Evolutionary conservation across 2,329 filamentous ascomycete species (phyloP), one percentile per base, ranked within the genome.

Genomic region (Metarhizium brunneum): DNA sequence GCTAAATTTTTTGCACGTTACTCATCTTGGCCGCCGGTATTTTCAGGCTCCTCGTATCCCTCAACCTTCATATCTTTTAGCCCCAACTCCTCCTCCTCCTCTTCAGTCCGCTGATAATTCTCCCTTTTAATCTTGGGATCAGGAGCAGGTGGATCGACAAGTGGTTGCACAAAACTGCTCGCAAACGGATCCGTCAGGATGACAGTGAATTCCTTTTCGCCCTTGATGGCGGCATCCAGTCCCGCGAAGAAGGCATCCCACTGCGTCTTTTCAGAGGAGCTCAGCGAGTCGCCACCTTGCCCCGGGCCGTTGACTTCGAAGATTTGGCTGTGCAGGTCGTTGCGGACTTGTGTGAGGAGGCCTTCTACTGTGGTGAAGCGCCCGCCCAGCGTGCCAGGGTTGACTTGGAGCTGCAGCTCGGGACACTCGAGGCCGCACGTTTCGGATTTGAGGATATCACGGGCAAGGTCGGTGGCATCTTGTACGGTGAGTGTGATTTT

Each of bases 301-400:
- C 71, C 72, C 53, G 73, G 70, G 43, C 76, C 76, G 69, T 90
- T 87, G 16, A 82, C 74, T 63, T 95, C 84, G 71, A 95, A 99
- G 60, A 97, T 95, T 67, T 95, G 90, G 51, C 81, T 82, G 67
- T 86, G 87, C 29, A 99, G 80, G 70, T 99, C 92, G 67, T 94
- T 86, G 59, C 92, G 88, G 57, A 99, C 89, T 68, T 99, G 90
- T 0, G 90, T 94, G 54, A 97, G 78, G 20, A 97, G 83, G 58
- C 94, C 94, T 71, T 99, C 94, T 20, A 99, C 86, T 0, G 94
- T 99, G 20, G 94, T 99, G 77, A 99, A 99, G 56, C 94, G 86
- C 18, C 94, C 94, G 58, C 94, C 94, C 18, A 99, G 83, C 0
- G 94, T 99, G 56, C 94, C 94, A 0, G 92, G 91, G 71, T 95